Evolutionary conservation across 2,329 filamentous ascomycete species (phyloP), one percentile per base, ranked within the genome.

Genomic region (Rhynchosporium agropyri): DNA sequence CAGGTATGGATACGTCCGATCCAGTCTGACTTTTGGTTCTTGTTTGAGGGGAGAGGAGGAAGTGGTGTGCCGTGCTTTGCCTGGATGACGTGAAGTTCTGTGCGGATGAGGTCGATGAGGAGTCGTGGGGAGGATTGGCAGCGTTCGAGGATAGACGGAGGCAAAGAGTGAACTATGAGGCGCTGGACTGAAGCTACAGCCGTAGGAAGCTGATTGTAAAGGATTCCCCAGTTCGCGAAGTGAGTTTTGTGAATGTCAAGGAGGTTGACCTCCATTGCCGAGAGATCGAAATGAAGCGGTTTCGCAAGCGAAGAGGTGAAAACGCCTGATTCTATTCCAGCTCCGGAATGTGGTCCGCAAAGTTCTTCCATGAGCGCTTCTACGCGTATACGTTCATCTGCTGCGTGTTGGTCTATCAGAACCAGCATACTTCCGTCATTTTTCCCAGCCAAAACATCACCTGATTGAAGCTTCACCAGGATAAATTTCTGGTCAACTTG

Each of bases 401-500:
- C 95, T 0, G 95, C 95, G 73, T 99, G 95, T 72, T 99, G 95
- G 72, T 99, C 95, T 45, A 97, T 80, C 45, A 97, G 79, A 0
- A 96, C 81, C 4, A 98, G 77, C 1, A 86, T 69, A 2, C 73
- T 66, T 31, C 55, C 73, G 62, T 67, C 48, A 7, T 59, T 29
- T 6, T 50, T 45, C 26, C 15, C 26, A 13, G 6, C n/a, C 43
- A 9, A 3, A 46, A 38, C 33, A 28, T 6, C 6, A 10, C 26
- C 40, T n/a, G 49, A 38, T 36, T 51, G 33, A 1, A 72, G 12
- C 43, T 84, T 89, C 28, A 87, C 80, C 0, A 99, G 77, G 15
- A 99, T 89, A 73, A 96, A 99, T 74, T 99, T 99, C 13, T 79
- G 81, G 74, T 98, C 94, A 1, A 99, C 89, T 72, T 99, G 95